Evolutionary conservation across 169 alveolate genomes (phyloP).

Genomic region (Eimeria brunetti): DNA sequence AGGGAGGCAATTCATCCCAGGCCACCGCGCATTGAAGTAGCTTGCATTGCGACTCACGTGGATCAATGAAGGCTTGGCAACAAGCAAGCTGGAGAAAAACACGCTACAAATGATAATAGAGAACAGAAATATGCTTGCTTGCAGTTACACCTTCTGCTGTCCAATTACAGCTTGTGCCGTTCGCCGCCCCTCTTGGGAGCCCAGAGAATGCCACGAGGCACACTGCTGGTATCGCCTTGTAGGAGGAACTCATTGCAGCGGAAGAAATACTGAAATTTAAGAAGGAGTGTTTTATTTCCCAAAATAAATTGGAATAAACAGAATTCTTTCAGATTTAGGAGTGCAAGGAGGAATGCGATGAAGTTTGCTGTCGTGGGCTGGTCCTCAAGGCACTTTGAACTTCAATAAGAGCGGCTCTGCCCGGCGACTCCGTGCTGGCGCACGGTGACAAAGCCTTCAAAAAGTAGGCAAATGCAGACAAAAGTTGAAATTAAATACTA

Average conservation of each 20-base stretch:
- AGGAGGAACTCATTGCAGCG: neutral
- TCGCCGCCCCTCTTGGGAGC: neutral
- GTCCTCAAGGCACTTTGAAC: too few species aligned
- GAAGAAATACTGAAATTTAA: neutral
- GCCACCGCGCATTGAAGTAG: neutral
- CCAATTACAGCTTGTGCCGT: too few species aligned
- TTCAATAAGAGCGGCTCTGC: neutral
- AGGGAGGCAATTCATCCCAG: neutral
- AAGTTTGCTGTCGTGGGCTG: neutral
- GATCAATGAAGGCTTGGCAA: neutral
- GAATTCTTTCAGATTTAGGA: too few species aligned
- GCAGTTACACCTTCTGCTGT: neutral
- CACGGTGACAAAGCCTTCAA: neutral
- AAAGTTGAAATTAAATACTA: too few species aligned
- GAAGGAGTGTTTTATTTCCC: too few species aligned
- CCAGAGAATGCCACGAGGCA: neutral
- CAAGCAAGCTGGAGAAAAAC: neutral
- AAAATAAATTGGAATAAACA: too few species aligned
- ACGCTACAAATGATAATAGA: neutral
- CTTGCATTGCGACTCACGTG: neutral
- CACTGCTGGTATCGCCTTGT: neutral
- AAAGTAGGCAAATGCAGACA: neutral
- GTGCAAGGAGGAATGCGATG: neutral
- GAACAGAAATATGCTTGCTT: neutral
- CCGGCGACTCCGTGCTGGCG: neutral